phyloP scores from a whole-genome alignment of 352 stramenopile species.

The Pythium brachiatum region DNA sequence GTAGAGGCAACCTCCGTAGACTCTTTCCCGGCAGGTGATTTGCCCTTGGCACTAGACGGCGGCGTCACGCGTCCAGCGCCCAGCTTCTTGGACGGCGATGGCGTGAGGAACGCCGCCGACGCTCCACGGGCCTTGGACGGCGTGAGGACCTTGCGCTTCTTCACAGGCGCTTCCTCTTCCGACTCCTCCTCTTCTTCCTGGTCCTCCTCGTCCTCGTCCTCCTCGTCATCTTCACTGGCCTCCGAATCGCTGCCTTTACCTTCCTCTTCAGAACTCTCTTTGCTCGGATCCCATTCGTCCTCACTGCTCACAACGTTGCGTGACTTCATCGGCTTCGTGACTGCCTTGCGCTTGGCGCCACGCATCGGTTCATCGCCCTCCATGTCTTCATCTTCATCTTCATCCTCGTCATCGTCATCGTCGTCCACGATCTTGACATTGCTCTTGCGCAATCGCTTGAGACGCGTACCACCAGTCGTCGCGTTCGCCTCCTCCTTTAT shows the following conservation, averaged over 20 bases:
- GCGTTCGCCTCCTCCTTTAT: conserved; percentile 25
- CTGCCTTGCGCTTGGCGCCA: not conserved
- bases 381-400: conserved; percentile 77
- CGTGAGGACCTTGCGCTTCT: conserved; percentile 34
- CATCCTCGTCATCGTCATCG: conserved; percentile 75
- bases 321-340: conserved; percentile 7
- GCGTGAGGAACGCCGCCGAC: conserved; percentile 40
- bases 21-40: conserved; percentile 17
- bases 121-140: conserved; percentile 27
- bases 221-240: conserved; percentile 22
- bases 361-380: conserved; percentile 24
- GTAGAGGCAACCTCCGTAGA: conserved; percentile 20
- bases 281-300: conserved; percentile 36
- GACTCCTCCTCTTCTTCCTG: conserved; percentile 44
- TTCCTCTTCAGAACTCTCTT: conserved; percentile 22
- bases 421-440: conserved; percentile 60
- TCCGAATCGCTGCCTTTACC: conserved; percentile 30
- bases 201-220: conserved; percentile 35
- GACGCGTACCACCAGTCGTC: conserved; percentile 30
- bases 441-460: conserved; percentile 27
- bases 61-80: conserved; percentile 16
- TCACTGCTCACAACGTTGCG: conserved; percentile 44
- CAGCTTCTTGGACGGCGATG: conserved; percentile 23
- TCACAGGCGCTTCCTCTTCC: conserved; percentile 44
- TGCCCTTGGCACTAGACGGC: conserved; percentile 21